Evolutionary conservation across 2,329 filamentous ascomycete species (phyloP), one percentile per base, ranked within the genome.

Genomic region (Aspergillus terreus): DNA sequence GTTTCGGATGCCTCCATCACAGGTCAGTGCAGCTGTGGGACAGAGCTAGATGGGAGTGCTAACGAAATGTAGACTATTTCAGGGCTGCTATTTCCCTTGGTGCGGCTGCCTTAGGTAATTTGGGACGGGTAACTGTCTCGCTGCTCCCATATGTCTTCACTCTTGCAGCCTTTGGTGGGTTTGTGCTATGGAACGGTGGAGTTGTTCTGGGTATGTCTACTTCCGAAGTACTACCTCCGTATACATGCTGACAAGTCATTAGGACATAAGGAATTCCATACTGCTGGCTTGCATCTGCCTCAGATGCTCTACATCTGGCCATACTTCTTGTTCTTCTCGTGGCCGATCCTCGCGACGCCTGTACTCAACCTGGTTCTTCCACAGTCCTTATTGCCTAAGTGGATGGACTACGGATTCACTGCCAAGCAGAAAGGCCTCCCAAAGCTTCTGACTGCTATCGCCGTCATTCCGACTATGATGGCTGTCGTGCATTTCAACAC

Each of bases 291-390:
- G 11, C 92, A 99, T 65, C 74, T 94, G 4, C 82, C 92, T 0
- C 94, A 99, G 71, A 88, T 99, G 82, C 85, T 97, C 15, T 99
- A 99, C 65, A 86, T 97, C 59, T 96, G 91, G 88, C 87, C 92
- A 0, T 88, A 95, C 56, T 85, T 95, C 52, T 75, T 83, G 33
- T 95, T 97, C 74, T 97, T 96, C 75, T 96, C 92, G 0, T 82
- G 85, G 45, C 92, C 94, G 0, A 76, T 96, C 1, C 72, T 92
- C 4, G 57, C 87, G 0, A 82, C 84, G 0, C 76, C 78, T 2
- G 47, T 86, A 4, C 62, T 80, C 14, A 63, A 72, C 27, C 52
- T 67, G 17, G 23, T 75, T n/a, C 53, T 71, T 12, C 64, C 65
- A 4, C 64, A 66, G 10, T 53, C 52, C 12, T 56, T 65, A 30